phyloP scores from a whole-genome alignment of 176 grass and related monocot species.

The Oryza longistaminata region DNA sequence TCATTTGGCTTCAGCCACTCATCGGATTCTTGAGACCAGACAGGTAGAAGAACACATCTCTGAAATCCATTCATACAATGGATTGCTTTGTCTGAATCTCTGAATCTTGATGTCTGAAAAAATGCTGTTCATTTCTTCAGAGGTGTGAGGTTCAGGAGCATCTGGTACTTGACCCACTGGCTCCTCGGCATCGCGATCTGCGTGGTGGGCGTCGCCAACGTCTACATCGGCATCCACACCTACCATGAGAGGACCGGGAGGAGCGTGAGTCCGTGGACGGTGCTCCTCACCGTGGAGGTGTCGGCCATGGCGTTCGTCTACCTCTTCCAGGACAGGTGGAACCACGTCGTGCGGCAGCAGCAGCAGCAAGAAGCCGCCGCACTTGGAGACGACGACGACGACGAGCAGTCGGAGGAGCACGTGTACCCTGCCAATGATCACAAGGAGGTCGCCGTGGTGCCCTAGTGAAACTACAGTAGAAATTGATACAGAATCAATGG shows the following conservation, averaged over 20 bases:
- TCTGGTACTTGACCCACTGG: constrained; percentile 87
- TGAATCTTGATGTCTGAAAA: constrained; percentile 7
- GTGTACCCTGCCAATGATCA: constrained; percentile 53
- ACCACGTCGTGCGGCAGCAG: constrained; percentile 55
- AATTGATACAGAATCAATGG: neutral
- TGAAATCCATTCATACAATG: neutral
- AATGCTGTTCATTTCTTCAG: constrained; percentile 27
- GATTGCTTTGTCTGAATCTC: neutral
- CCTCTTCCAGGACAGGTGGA: constrained; percentile 87
- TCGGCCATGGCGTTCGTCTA: constrained; percentile 62
- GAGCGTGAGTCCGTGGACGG: constrained; percentile 66
- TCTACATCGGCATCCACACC: constrained; percentile 81
- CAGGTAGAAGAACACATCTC: constrained; percentile 37
- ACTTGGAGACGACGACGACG: constrained; percentile 26
- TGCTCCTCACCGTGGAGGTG: constrained; percentile 77
- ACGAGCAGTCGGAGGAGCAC: constrained; percentile 45
- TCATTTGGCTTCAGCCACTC: constrained; percentile 90
- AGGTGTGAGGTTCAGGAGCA: constrained; percentile 56
- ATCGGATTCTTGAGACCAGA: constrained; percentile 75
- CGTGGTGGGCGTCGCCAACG: constrained; percentile 72
- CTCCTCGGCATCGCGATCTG: constrained; percentile 60
- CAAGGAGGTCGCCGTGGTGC: constrained; percentile 47
- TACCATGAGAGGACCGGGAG: constrained; percentile 66
- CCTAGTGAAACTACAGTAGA: neutral
- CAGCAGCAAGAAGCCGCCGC: constrained; percentile 15